Conservation (phyloP, 1,139 yeast genomes). For the Kodamaea fungicola region DNA sequence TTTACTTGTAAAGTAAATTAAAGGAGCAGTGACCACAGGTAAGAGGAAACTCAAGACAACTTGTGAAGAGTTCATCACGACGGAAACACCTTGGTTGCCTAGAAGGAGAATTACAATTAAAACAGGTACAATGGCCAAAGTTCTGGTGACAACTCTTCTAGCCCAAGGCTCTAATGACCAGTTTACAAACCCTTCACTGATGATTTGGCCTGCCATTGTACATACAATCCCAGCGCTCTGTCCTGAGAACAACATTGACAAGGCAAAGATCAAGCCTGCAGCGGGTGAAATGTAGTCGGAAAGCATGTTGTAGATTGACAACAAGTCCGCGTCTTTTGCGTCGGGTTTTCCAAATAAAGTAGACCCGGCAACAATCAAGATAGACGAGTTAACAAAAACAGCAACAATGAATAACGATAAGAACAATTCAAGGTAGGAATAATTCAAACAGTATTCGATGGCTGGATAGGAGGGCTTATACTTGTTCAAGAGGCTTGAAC, state of each 20-base stretch:
- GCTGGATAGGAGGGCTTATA: slow-evolving; percentile 67
- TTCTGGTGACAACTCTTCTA: slow-evolving; percentile 66
- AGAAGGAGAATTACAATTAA: slow-evolving; percentile 56
- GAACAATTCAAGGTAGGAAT: slow-evolving; percentile 61
- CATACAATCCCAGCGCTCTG: slow-evolving; percentile 85
- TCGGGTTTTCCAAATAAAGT: slow-evolving; percentile 63
- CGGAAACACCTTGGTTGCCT: slow-evolving; percentile 62
- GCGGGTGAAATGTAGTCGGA: slow-evolving; percentile 58
- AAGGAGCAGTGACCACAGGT: slow-evolving; percentile 75
- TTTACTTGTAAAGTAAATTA: slow-evolving; percentile 68
- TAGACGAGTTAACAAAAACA: slow-evolving; percentile 74
- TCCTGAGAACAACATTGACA: slow-evolving; percentile 72
- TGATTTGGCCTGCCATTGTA: slow-evolving; percentile 84
- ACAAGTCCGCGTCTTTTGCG: slow-evolving; percentile 71
- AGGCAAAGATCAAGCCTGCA: slow-evolving; percentile 74
- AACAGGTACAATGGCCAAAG: slow-evolving; percentile 72
- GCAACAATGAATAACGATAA: slow-evolving; percentile 73
- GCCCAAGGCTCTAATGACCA: slow-evolving; percentile 80
- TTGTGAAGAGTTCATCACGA: slow-evolving; percentile 71
- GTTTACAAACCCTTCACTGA: slow-evolving; percentile 75
- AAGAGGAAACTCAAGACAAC: slow-evolving; percentile 68
- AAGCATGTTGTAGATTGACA: slow-evolving; percentile 62
- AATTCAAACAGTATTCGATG: slow-evolving; percentile 61
- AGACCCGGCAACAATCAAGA: slow-evolving; percentile 71
- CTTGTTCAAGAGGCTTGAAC: slow-evolving; percentile 19